Conservation (phyloP, 441 rosid genomes). For the Croton laevigatus region DNA sequence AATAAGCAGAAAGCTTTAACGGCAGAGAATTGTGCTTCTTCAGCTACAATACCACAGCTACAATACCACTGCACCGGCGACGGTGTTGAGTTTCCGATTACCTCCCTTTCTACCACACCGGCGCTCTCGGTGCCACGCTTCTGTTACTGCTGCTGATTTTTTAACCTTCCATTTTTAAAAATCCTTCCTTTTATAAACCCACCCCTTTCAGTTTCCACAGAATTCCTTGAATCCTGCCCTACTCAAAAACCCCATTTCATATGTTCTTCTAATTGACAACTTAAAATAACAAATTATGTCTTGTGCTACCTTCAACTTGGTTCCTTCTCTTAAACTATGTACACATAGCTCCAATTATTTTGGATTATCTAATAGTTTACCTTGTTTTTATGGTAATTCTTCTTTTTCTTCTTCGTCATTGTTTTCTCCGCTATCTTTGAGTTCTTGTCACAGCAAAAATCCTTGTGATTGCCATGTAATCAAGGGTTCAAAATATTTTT, state of each 20-base stretch:
- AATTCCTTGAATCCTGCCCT: background rate
- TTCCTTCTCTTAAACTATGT: constrained; percentile 30
- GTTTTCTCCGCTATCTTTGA: constrained; percentile 25
- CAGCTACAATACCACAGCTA: too few species aligned
- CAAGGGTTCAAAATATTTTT: constrained; percentile 6
- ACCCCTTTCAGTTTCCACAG: background rate
- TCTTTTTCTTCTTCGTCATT: background rate
- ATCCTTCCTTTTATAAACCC: too few species aligned
- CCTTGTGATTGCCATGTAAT: constrained; percentile 5
- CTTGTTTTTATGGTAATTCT: background rate
- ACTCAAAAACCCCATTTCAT: background rate
- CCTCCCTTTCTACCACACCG: too few species aligned
- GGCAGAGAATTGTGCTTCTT: too few species aligned
- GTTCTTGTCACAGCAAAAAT: constrained; percentile 12
- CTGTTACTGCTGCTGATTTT: too few species aligned
- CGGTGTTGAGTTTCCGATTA: too few species aligned
- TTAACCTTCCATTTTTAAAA: too few species aligned
- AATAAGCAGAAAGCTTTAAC: too few species aligned
- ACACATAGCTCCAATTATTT: constrained; percentile 8
- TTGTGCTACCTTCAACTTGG: constrained; percentile 11
- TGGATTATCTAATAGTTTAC: background rate
- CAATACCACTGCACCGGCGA: too few species aligned
- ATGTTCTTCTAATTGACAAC: background rate
- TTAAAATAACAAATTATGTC: background rate
- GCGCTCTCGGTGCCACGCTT: too few species aligned